Percentiles rank a stretch among this genome's conserved stretches.
phyloP scores from a whole-genome alignment of 768 basidiomycete genomes.

The Collybia sordida region DNA sequence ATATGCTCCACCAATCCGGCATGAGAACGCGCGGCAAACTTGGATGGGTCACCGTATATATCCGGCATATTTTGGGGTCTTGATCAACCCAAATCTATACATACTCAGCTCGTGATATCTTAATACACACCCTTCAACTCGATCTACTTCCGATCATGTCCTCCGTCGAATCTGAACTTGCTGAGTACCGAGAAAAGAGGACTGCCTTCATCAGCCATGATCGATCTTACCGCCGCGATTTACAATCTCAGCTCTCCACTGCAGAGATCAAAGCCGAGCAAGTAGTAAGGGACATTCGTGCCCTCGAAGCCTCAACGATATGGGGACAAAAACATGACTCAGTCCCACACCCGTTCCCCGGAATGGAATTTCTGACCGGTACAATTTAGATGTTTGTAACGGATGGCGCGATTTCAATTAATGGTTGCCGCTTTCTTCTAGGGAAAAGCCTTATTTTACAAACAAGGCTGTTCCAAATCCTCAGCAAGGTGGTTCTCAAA shows the following conservation, averaged over 20 bases:
- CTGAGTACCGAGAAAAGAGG: constrained; percentile 29
- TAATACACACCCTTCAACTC: background rate
- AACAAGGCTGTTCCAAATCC: constrained; percentile 60
- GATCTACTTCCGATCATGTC: constrained; percentile 4
- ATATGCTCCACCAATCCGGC: too few relatives aligned
- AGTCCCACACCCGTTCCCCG: constrained; percentile 66
- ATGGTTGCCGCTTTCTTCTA: constrained; percentile 26
- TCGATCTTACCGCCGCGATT: constrained; percentile 51
- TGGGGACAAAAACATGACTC: constrained; percentile 57
- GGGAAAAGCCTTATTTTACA: constrained; percentile 57
- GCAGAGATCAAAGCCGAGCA: constrained; percentile 55
- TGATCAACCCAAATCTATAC: too few relatives aligned
- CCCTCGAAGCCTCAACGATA: constrained; percentile 51
- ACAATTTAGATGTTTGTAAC: background rate
- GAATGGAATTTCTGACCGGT: constrained; percentile 81
- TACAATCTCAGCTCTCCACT: constrained; percentile 27
- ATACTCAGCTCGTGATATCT: background rate
- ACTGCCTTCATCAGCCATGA: constrained; percentile 41
- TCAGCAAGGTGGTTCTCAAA: constrained; percentile 47
- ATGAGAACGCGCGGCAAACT: too few relatives aligned
- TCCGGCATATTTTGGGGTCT: too few relatives aligned
- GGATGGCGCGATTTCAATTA: background rate
- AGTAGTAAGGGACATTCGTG: constrained; percentile 54
- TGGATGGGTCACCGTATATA: too few relatives aligned
- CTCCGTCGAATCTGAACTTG: constrained; percentile 12